phyloP scores from a whole-genome alignment of 2,329 filamentous ascomycete species.

The Apiospora rasikravindrae region DNA sequence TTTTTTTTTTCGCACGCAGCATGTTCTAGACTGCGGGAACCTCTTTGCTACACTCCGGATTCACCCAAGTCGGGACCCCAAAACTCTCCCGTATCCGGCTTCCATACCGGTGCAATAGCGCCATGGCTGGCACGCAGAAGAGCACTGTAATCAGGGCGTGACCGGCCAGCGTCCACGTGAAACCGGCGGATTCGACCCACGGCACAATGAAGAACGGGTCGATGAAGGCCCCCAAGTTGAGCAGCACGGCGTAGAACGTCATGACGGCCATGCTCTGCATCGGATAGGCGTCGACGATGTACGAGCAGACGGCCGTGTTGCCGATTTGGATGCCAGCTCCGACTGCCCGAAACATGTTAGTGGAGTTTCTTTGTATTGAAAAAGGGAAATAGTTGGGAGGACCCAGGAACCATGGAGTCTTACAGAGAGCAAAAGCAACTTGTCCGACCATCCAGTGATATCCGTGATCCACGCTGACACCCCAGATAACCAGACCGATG shows the following conservation, averaged over 20 bases:
- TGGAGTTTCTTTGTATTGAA: slow-evolving; percentile 10
- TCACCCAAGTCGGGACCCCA: slow-evolving; percentile 27
- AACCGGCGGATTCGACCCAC: slow-evolving; percentile 52
- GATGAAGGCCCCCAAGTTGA: slow-evolving; percentile 55
- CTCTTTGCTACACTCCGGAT: neutral
- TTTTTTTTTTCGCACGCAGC: neutral
- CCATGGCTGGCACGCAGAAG: slow-evolving; percentile 45
- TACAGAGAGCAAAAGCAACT: slow-evolving; percentile 59
- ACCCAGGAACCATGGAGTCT: slow-evolving; percentile 27
- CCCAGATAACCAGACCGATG: slow-evolving; percentile 59
- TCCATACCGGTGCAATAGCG: slow-evolving; percentile 47
- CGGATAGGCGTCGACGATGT: slow-evolving; percentile 61
- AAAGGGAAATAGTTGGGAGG: neutral
- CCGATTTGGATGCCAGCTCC: slow-evolving; percentile 61
- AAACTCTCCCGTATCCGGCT: slow-evolving; percentile 41
- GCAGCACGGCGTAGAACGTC: slow-evolving; percentile 59
- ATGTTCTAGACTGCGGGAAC: neutral
- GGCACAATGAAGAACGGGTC: slow-evolving; percentile 55
- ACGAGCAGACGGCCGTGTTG: slow-evolving; percentile 57
- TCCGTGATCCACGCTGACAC: slow-evolving; percentile 54
- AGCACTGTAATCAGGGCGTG: slow-evolving; percentile 53
- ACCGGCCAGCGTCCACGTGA: slow-evolving; percentile 55
- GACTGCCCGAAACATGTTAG: slow-evolving; percentile 39
- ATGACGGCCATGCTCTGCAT: slow-evolving; percentile 59
- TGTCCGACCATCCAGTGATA: slow-evolving; percentile 65